Percentiles rank a stretch among this genome's conserved stretches.
Evolutionary conservation across 2,329 filamentous ascomycete species (phyloP).

Genomic region (Colletotrichum sp.): DNA sequence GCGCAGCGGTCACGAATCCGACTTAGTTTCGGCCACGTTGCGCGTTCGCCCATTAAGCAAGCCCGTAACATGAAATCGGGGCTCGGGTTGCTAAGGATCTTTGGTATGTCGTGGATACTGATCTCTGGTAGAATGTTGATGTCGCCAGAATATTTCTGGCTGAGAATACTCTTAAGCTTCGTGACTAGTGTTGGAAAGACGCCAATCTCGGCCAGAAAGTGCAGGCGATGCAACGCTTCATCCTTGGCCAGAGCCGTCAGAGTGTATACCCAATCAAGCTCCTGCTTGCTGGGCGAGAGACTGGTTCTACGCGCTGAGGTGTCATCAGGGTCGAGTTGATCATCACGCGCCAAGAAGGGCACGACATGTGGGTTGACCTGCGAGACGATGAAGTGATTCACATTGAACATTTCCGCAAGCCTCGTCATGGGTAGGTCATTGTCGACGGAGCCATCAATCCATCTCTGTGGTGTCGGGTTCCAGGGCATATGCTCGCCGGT

Average conservation of each 20-base stretch:
- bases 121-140: conserved; percentile 92
- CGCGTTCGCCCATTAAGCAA: conserved; percentile 78
- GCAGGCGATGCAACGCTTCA: conserved; percentile 81
- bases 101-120: conserved; percentile 73
- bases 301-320: conserved; percentile 24
- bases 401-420: conserved; percentile 94
- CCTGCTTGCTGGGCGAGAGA: conserved; percentile 36
- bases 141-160: conserved; percentile 91
- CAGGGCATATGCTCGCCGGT: conserved; percentile 81
- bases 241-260: conserved; percentile 77
- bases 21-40: conserved; percentile 90
- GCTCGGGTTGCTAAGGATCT: conserved; percentile 83
- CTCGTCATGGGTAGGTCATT: conserved; percentile 92
- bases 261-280: conserved; percentile 66
- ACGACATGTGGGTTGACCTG: conserved; percentile 96
- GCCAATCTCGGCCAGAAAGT: conserved; percentile 80
- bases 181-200: conserved; percentile 80
- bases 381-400: conserved; percentile 97
- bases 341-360: conserved; percentile 81
- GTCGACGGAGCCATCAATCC: conserved; percentile 95
- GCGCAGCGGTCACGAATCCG: conserved; percentile 87
- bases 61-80: conserved; percentile 85
- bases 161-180: conserved; percentile 81
- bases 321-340: conserved; percentile 52
- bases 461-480: conserved; percentile 84